Evolutionary conservation across 495 filamentous ascomycete species (phyloP).

Genomic region (Hyaloscypha hepaticicola): DNA sequence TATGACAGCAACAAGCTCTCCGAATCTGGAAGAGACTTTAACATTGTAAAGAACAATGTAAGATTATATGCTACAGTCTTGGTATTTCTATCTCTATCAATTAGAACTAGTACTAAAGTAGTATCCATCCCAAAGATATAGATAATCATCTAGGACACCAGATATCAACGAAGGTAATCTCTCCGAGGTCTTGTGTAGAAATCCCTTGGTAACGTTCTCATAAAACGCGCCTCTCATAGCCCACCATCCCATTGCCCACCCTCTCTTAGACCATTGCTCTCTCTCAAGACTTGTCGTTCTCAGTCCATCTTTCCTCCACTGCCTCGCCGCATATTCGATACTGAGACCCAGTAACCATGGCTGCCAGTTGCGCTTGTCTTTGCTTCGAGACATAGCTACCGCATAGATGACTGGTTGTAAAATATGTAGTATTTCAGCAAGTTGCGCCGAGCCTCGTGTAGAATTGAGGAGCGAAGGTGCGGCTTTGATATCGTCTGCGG

Average conservation of each 20-base stretch:
- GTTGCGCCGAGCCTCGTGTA: conserved; percentile 66
- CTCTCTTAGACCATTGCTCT: conserved; percentile 81
- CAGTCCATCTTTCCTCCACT: conserved; percentile 73
- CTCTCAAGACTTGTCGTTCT: conserved; percentile 80
- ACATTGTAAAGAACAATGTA: no score
- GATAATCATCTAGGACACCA: conserved; percentile 89
- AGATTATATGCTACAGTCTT: not conserved
- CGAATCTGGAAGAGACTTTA: no score
- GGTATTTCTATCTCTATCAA: conserved; percentile 13
- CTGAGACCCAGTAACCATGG: conserved; percentile 89
- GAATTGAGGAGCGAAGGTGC: conserved; percentile 77
- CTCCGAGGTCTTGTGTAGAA: conserved; percentile 63
- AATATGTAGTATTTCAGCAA: conserved; percentile 89
- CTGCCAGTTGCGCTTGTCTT: conserved; percentile 68
- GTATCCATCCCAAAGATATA: conserved; percentile 97
- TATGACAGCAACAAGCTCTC: no score
- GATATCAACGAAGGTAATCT: conserved; percentile 76
- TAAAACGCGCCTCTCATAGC: conserved; percentile 93
- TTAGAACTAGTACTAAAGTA: conserved; percentile 62
- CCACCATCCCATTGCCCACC: conserved; percentile 95
- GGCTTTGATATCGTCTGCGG: conserved; percentile 93
- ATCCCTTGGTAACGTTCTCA: conserved; percentile 84
- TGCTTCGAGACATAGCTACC: conserved; percentile 69
- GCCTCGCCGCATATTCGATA: conserved; percentile 83
- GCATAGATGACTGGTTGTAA: conserved; percentile 88